phyloP scores from a whole-genome alignment of 2,329 filamentous ascomycete genomes.

The Colletotrichum eremochloae region DNA sequence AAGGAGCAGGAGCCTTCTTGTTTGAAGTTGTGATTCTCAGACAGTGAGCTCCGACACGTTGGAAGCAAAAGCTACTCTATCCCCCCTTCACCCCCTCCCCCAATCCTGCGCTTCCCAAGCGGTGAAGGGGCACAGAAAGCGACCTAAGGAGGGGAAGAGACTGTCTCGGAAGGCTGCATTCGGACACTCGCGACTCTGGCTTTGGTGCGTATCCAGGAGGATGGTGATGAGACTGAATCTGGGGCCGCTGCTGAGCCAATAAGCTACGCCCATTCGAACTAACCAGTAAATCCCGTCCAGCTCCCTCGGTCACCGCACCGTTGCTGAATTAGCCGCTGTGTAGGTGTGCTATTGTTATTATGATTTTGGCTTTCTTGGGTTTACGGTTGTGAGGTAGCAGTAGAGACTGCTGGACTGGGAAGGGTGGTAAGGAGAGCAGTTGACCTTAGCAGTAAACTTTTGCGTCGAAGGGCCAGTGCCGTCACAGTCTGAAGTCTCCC shows the following conservation, averaged over 20 bases:
- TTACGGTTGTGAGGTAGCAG: not conserved
- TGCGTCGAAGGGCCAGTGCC: not conserved
- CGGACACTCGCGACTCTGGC: constrained; percentile 12
- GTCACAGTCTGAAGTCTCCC: not conserved
- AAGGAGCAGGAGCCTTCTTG: not conserved
- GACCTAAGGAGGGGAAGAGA: not conserved
- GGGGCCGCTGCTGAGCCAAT: constrained; percentile 2
- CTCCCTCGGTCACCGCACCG: not conserved
- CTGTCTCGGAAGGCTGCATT: constrained; percentile 35
- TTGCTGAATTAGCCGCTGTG: not conserved
- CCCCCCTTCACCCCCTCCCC: not conserved
- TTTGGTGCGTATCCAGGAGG: not conserved
- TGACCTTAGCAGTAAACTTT: not conserved
- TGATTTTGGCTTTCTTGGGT: not conserved
- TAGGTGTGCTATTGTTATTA: not conserved
- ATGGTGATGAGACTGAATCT: not conserved
- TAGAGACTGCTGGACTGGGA: not conserved
- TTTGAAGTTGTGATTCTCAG: not conserved
- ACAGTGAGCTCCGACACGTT: constrained; percentile 6
- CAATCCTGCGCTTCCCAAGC: not conserved
- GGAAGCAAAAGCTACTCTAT: not conserved
- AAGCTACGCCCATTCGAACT: not conserved
- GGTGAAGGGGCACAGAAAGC: not conserved
- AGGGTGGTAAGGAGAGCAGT: not conserved
- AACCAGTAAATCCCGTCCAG: not conserved